Percentiles rank a stretch among this genome's conserved stretches.
phyloP scores from a whole-genome alignment of 2,329 filamentous ascomycete genomes.

The Botrytis galanthina region DNA sequence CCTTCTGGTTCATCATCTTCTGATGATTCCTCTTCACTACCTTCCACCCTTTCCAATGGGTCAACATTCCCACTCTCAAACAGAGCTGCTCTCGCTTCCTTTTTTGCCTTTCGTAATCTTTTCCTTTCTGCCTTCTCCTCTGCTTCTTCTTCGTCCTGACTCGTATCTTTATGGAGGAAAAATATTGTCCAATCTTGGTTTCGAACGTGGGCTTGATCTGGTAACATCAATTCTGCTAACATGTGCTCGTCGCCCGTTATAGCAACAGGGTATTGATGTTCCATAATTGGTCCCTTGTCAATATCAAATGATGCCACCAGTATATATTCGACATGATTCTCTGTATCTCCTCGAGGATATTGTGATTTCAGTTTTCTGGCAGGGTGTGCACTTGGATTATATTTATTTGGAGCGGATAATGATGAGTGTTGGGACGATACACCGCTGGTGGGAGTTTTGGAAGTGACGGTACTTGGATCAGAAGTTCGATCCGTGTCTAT shows the following conservation, averaged over 20 bases:
- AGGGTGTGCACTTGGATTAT: slow-evolving; percentile 51
- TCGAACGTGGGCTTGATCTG: slow-evolving; percentile 90
- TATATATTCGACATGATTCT: slow-evolving; percentile 99
- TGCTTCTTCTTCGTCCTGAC: slow-evolving; percentile 75
- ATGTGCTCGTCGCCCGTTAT: slow-evolving; percentile 98
- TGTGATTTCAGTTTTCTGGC: slow-evolving; percentile 65
- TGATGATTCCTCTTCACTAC: slow-evolving; percentile 52
- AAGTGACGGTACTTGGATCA: slow-evolving; percentile 55
- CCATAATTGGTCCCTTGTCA: slow-evolving; percentile 94
- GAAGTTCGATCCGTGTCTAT: slow-evolving; percentile 56
- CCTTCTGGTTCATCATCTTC: slow-evolving; percentile 64
- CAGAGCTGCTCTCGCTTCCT: slow-evolving; percentile 51
- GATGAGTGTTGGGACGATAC: slow-evolving; percentile 60
- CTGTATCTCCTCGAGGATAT: slow-evolving; percentile 68
- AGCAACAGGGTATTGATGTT: slow-evolving; percentile 91
- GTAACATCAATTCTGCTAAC: slow-evolving; percentile 97
- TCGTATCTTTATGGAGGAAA: slow-evolving; percentile 94
- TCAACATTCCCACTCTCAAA: slow-evolving; percentile 46
- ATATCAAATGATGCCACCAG: slow-evolving; percentile 97
- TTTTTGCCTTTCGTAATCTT: slow-evolving; percentile 51
- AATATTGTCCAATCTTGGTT: slow-evolving; percentile 99
- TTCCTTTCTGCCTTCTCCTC: slow-evolving; percentile 59
- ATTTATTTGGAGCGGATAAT: slow-evolving; percentile 51
- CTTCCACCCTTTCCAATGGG: slow-evolving; percentile 42
- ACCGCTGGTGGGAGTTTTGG: slow-evolving; percentile 58